Percentiles rank a stretch among this genome's conserved stretches.
phyloP scores from a whole-genome alignment of 129 eudicot genomes.

The Kitagawia praeruptora region DNA sequence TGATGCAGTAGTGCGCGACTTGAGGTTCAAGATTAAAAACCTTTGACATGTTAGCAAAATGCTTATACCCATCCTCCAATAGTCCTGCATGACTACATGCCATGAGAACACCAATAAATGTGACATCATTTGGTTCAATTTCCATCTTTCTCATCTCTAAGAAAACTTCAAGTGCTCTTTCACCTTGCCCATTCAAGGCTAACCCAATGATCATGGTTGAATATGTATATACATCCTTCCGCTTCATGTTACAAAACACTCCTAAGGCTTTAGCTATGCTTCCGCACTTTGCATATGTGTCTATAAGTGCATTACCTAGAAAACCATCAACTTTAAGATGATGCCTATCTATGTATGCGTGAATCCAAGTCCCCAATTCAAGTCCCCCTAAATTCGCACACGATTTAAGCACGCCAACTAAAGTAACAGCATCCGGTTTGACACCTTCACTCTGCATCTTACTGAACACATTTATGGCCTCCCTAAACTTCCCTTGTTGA shows the following conservation, averaged over 20 bases:
- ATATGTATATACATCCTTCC: slow-evolving; percentile 27
- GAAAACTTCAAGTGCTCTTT: slow-evolving; percentile 28
- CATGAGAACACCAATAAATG: slow-evolving; percentile 32
- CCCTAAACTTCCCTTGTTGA: slow-evolving; percentile 33
- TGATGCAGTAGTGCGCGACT: slow-evolving; percentile 37
- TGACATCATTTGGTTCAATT: slow-evolving; percentile 30
- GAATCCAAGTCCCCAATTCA: slow-evolving; percentile 37
- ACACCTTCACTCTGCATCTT: slow-evolving; percentile 28
- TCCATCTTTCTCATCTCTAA: slow-evolving; percentile 28
- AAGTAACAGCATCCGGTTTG: slow-evolving; percentile 27
- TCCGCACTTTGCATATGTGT: slow-evolving; percentile 50
- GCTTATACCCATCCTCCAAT: slow-evolving; percentile 33
- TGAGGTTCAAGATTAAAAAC: slow-evolving; percentile 25
- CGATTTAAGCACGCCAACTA: slow-evolving; percentile 35
- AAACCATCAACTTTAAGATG: slow-evolving; percentile 21
- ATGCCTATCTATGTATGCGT: slow-evolving; percentile 27
- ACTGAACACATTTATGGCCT: slow-evolving; percentile 30
- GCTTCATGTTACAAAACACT: slow-evolving; percentile 24
- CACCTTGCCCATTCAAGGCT: slow-evolving; percentile 37
- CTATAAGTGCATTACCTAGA: slow-evolving; percentile 35
- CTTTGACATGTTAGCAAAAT: slow-evolving; percentile 28
- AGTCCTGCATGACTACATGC: slow-evolving; percentile 43
- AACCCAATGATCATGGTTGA: slow-evolving; percentile 30
- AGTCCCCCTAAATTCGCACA: slow-evolving; percentile 41
- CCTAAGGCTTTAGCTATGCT: slow-evolving; percentile 18